Base-by-base conservation (phyloP, 2,329 filamentous ascomycete species). In the Ceratocystiopsis minuta region DNA sequence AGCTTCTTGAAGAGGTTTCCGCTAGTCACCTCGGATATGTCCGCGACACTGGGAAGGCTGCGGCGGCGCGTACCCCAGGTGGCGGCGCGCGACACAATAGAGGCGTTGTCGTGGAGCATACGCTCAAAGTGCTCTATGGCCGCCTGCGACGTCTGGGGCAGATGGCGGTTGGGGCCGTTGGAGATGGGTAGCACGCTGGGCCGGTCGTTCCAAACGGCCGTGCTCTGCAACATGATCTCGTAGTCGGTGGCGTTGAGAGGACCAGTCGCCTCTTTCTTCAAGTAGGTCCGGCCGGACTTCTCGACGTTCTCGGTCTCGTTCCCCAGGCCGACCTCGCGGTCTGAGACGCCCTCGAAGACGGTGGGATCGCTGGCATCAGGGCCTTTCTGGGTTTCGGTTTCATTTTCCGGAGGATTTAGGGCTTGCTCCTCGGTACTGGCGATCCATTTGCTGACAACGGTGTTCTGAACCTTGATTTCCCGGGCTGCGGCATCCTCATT, bases 41-140 rank as follows among this genome's bases (percentile, higher is more conserved):
- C 76, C 6, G 63, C 48, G 43, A 67, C 51, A 49, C 68, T 75
- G 2, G 77, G 73, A 39, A 80, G 62, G 54, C 78, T 79, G 44
- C 71, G 69, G 36, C 77, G 70, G 7, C 73, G 68, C 2, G 79
- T 84, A 15, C 79, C 79, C 66, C 79, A 76, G 0, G 79, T 84
- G 16, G 78, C 78, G 14, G 75, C 68, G 46, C 71, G 63, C 2
- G 75, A 79, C 11, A 75, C 56, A 12, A 77, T 61, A 0, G 75
- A 78, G 24, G 66, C 67, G 38, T 64, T 74, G 47, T 75, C 70
- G 16, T 61, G 62, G 42, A 60, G 67, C 60, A 70, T 62, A 12
- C 58, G 60, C 48, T 72, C 60, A 42, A 69, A 75, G 34, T 51
- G 61, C 36, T 62, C 61, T 16, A 76, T 75, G 11, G 71, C 71